Evolutionary conservation across 768 basidiomycete genomes (phyloP).

Genomic region (Lactarius evosmus): DNA sequence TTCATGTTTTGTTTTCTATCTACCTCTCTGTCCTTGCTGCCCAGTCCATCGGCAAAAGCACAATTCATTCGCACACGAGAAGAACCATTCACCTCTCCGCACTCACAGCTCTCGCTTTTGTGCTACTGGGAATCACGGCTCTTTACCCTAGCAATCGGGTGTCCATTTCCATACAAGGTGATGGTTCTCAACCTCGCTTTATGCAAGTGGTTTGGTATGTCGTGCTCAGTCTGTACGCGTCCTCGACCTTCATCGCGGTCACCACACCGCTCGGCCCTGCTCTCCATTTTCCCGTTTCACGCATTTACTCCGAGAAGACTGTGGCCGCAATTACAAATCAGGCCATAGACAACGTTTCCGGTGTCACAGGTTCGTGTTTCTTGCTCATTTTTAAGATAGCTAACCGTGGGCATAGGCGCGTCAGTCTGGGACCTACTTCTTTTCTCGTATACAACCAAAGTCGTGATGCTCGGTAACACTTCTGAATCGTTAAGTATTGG

Average conservation of each 20-base stretch:
- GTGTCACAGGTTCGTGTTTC: constrained; percentile 44
- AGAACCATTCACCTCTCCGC: constrained; percentile 56
- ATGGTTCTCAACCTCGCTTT: constrained; percentile 28
- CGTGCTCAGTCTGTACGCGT: constrained; percentile 47
- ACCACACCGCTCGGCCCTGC: constrained; percentile 68
- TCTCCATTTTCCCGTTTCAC: constrained; percentile 68
- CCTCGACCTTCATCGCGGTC: constrained; percentile 43
- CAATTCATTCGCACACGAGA: constrained; percentile 36
- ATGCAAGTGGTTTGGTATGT: constrained; percentile 48
- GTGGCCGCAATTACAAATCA: constrained; percentile 55
- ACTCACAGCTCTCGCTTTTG: constrained; percentile 49
- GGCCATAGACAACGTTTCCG: constrained; percentile 75
- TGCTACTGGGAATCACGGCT: constrained; percentile 45
- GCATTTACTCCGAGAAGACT: constrained; percentile 72
- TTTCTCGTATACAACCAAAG: constrained; percentile 87
- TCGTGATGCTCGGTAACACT: constrained; percentile 78
- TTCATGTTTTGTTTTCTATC: constrained; percentile 54
- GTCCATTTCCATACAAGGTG: constrained; percentile 27
- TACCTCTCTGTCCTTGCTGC: constrained; percentile 55
- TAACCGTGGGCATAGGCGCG: constrained; percentile 40
- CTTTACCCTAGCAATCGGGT: constrained; percentile 53
- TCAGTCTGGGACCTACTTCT: constrained; percentile 61
- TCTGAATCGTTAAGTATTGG: constrained; percentile 77
- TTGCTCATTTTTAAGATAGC: not conserved
- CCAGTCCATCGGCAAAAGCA: constrained; percentile 48